Evolutionary conservation across 2,329 filamentous ascomycete genomes (phyloP), one percentile per base, ranked within the genome.

Genomic region (Tolypocladium ovalisporum): DNA sequence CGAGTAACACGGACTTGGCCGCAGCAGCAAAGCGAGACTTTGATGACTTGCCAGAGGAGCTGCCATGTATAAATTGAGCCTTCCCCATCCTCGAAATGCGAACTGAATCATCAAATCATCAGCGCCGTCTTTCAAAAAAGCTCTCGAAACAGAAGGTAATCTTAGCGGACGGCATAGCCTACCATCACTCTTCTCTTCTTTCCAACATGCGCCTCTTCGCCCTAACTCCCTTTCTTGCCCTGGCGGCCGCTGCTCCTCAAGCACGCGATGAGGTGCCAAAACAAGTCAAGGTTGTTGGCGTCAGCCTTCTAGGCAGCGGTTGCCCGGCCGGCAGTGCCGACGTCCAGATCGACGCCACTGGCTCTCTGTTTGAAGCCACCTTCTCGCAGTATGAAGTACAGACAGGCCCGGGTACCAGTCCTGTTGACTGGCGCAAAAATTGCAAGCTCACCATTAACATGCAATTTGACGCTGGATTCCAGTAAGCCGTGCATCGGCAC

Each of bases 401-500:
- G 57, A 64, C 64, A 13, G 65, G 64, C 15, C 63, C 63, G 0
- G 60, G 58, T 44, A 63, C 62, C 39, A 54, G 55, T 47, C 58
- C 63, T 36, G 39, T 47, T 12, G 63, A 67, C 55, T 65, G 62
- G 64, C 63, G 65, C 32, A 66, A 64, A 59, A 66, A 67, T 59
- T 67, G 65, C 62, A 66, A 65, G 62, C 54, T 67, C 29, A 66
- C 61, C 24, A 42, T 67, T 13, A 67, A 66, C 55, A 58, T 65
- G 54, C 58, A 66, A 49, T 67, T 64, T 58, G 55, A 61, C 19
- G 19, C 54, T 12, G 65, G 65, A n/a, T 66, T 60, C 59, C 65
- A 67, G 65, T 67, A 58, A 5, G 62, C 34, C 13, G 1, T 13
- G n/a, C 34, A 2, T n/a, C 27, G 7, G 19, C 1, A n/a, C 2